phyloP scores from a whole-genome alignment of 805 yeast genomes.

The Tetrapisispora namnaoensis region DNA sequence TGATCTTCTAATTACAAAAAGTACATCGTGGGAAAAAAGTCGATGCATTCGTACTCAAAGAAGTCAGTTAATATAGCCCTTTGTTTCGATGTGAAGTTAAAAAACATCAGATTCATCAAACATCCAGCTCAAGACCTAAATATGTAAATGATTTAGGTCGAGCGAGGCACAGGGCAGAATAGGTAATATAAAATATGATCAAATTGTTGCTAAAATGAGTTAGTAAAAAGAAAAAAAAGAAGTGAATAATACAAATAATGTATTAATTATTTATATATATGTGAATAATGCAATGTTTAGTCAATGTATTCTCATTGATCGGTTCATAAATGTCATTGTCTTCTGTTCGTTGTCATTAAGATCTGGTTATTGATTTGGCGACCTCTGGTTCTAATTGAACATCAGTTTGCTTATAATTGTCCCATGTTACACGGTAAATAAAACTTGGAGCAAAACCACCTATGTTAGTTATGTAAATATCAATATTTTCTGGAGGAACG shows the following conservation, averaged over 20 bases:
- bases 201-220: not conserved
- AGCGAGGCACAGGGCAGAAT: constrained; percentile 55
- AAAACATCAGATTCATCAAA: constrained; percentile 3
- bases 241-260: not conserved
- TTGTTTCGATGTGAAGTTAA: constrained; percentile 17
- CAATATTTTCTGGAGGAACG: constrained; percentile 87
- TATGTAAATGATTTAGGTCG: constrained; percentile 32
- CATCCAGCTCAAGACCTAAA: constrained; percentile 56
- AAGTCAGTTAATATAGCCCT: constrained; percentile 42
- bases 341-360: not conserved
- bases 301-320: not conserved
- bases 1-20: constrained; percentile 27
- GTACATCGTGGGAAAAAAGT: constrained; percentile 10
- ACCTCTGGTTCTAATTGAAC: constrained; percentile 41
- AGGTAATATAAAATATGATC: not conserved
- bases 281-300: constrained; percentile 4
- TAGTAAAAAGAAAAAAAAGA: not conserved
- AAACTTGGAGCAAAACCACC: constrained; percentile 97
- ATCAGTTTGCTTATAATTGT: constrained; percentile 84
- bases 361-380: not conserved
- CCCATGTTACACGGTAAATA: constrained; percentile 89
- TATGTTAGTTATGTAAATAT: constrained; percentile 86
- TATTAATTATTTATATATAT: constrained; percentile 1
- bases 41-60: constrained; percentile 52
- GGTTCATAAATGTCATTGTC: not conserved